Conservation (phyloP, 352 stramenopile genomes). For the Paralagenidium karlingii region DNA sequence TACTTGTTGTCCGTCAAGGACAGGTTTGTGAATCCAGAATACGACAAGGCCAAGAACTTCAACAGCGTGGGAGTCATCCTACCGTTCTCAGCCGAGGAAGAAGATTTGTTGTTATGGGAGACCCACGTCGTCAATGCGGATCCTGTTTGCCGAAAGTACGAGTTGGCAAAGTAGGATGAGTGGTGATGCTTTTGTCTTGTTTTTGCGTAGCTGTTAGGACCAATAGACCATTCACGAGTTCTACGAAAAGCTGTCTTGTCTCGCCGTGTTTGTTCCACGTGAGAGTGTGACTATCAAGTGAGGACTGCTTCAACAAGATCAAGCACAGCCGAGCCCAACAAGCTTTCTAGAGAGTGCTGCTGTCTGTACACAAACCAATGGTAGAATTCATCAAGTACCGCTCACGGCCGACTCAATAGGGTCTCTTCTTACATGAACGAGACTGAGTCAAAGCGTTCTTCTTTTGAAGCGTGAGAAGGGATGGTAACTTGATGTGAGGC, state of each 20-base stretch:
- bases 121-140: constrained; percentile 72
- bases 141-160: constrained; percentile 77
- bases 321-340: constrained; percentile 28
- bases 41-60: constrained; percentile 75
- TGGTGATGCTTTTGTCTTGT: background rate
- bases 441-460: no score
- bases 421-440: no score
- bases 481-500: no score
- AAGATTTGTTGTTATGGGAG: constrained; percentile 72
- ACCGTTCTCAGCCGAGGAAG: constrained; percentile 71
- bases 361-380: constrained; percentile 9
- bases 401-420: no score
- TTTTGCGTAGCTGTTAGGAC: background rate
- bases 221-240: constrained; percentile 11
- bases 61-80: constrained; percentile 73
- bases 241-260: constrained; percentile 1
- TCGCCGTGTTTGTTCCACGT: background rate
- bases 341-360: constrained; percentile 29
- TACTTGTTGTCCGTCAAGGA: constrained; percentile 42
- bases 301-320: constrained; percentile 60
- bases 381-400: no score
- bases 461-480: no score
- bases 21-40: constrained; percentile 71
- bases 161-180: constrained; percentile 15
- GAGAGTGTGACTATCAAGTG: background rate